Conservation (phyloP, 2,329 filamentous ascomycete genomes). For the Epichloe festucae region DNA sequence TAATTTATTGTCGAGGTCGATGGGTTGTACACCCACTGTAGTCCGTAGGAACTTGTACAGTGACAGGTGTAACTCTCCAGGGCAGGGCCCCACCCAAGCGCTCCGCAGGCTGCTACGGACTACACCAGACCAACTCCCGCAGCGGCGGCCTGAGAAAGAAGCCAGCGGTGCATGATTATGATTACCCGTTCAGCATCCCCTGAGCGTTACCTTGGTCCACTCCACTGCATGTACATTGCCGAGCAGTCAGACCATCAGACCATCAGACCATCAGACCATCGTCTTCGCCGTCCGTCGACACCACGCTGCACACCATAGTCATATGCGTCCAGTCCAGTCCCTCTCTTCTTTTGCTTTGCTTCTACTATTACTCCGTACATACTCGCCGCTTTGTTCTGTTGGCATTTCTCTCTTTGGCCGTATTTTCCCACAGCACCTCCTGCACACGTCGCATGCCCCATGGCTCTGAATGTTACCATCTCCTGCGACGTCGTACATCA, state of each 20-base stretch:
- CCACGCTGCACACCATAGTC: not conserved
- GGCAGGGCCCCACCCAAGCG: too few relatives aligned
- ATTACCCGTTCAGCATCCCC: not conserved
- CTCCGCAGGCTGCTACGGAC: not conserved
- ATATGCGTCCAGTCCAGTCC: not conserved
- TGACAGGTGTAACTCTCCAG: too few relatives aligned
- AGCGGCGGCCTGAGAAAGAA: not conserved
- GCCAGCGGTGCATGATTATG: too few relatives aligned
- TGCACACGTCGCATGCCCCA: constrained; percentile 9
- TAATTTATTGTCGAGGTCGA: too few relatives aligned
- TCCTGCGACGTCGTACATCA: constrained; percentile 13
- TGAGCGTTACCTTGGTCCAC: not conserved
- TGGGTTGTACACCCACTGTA: too few relatives aligned
- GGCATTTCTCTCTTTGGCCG: not conserved
- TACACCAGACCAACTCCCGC: not conserved
- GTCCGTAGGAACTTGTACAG: too few relatives aligned
- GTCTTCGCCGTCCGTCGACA: not conserved
- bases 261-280: not conserved
- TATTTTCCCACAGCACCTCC: not conserved
- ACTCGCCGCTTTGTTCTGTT: not conserved
- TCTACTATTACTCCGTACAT: not conserved
- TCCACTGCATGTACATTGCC: not conserved
- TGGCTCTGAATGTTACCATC: constrained; percentile 17
- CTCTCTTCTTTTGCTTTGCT: not conserved
- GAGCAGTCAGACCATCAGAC: not conserved